Percentiles rank a stretch among this genome's conserved stretches.
phyloP scores from a whole-genome alignment of 2,329 filamentous ascomycete species.

The Sarocladiaceae sp. region DNA sequence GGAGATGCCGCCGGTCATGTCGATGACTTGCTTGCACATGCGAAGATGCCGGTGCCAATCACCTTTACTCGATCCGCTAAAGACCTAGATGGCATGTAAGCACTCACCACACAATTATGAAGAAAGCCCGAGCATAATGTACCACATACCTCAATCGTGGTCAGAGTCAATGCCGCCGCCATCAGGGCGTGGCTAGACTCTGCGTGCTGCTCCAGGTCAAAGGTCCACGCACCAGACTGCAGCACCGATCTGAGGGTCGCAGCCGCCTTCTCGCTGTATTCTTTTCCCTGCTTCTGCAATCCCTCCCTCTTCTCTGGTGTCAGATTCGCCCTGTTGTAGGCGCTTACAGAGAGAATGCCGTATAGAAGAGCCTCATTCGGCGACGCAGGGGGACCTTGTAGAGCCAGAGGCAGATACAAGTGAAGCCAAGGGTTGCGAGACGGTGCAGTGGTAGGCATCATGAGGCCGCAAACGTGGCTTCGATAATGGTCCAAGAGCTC shows the following conservation, averaged over 20 bases:
- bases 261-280: background rate
- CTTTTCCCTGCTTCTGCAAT: background rate
- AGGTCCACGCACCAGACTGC: background rate
- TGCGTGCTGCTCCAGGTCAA: background rate
- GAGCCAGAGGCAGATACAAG: background rate
- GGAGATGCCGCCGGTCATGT: background rate
- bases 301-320: background rate
- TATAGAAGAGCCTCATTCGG: background rate
- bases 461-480: constrained; percentile 1
- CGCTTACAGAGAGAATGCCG: background rate
- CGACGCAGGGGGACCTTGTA: background rate
- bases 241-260: background rate
- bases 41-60: background rate
- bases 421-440: background rate
- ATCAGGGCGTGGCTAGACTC: background rate
- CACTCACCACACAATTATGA: too few relatives aligned
- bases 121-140: too few relatives aligned
- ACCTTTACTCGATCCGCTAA: background rate
- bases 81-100: background rate
- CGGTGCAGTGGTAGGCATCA: constrained; percentile 2
- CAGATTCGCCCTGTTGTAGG: background rate
- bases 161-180: constrained; percentile 2
- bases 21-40: background rate
- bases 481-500: background rate
- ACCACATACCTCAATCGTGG: background rate